Conservation (phyloP, 305 asterid species). For the Andrographis paniculata region DNA sequence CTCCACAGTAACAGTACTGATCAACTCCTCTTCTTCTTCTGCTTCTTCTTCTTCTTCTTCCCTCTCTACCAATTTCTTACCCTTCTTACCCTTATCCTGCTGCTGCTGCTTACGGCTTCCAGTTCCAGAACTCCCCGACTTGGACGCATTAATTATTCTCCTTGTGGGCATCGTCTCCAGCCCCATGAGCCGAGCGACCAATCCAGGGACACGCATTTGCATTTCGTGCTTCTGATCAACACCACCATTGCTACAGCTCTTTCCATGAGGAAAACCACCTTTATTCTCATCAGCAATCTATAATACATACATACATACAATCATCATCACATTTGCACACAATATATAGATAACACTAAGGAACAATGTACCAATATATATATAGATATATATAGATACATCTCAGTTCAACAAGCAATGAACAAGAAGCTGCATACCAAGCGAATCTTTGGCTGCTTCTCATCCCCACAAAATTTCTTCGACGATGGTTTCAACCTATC, state of each 20-base stretch:
- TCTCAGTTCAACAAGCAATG: neutral
- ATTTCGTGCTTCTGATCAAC: conserved; percentile 36
- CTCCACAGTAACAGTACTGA: no score
- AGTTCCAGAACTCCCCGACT: conserved; percentile 16
- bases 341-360: conserved; percentile 4
- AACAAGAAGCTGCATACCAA: conserved; percentile 42
- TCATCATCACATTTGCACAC: neutral
- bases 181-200: conserved; percentile 98
- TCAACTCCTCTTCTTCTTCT: no score
- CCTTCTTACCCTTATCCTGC: no score
- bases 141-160: conserved; percentile 29
- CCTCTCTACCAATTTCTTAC: no score
- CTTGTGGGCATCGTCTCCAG: conserved; percentile 79
- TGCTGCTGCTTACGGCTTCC: no score
- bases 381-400: neutral
- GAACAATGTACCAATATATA: neutral
- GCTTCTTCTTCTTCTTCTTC: no score
- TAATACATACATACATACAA: conserved; percentile 15
- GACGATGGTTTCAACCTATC: conserved; percentile 65
- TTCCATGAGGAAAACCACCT: conserved; percentile 71
- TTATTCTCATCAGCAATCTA: conserved; percentile 95
- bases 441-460: conserved; percentile 75
- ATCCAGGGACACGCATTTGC: conserved; percentile 58
- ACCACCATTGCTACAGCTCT: conserved; percentile 25
- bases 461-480: conserved; percentile 73